Base-by-base conservation (phyloP, 306 rosid species). In the Cucumis hystrix region DNA sequence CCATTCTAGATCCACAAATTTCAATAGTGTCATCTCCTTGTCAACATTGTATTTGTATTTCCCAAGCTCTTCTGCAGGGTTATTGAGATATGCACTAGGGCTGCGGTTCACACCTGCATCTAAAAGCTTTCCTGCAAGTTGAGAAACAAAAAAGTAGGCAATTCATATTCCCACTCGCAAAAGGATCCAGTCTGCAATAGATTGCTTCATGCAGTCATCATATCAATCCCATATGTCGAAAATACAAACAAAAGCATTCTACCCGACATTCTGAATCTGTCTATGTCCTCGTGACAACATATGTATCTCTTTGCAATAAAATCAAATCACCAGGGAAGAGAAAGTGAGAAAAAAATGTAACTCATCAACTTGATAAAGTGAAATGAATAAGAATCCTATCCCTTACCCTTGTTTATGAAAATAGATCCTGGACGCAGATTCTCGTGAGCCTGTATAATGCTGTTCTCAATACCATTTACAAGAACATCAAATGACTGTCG, bases 1-100 rank as follows among this genome's bases (percentile, higher is more conserved):
- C 91, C 96, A 85, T 78, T 91, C 88, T 77, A 80, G 84, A 81
- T 91, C 94, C 71, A 90, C 89, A 81, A 94, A 91, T 86, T 94
- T 94, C 58, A 94, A 49, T 77, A 94, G 98, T 30, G 93, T 87
- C 96, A 94, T 94, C 47, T 91, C 96, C 85, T 87, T 94, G 83
- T 94, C 97, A 51, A 90, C 96, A 41, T 91, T 84, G 82, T 90
- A 87, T 78, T 87, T 85, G 78, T 91, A 91, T 52, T 87, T 89
- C 73, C 79, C 80, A 51, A 91, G 92, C 85, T 94, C 98, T 17
- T 74, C 74, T 80, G 86, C 84, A 45, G 97, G 96, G 70, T 94
- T 94, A 86, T 90, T 90, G 43, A 91, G 94, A 87, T 94, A 94
- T 77, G 89, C 91, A 86, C 98, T 91, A 16, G 98, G 98, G 81